phyloP scores from a whole-genome alignment of 1,284 basidiomycete species.

The Phaffia rhodozyma region DNA sequence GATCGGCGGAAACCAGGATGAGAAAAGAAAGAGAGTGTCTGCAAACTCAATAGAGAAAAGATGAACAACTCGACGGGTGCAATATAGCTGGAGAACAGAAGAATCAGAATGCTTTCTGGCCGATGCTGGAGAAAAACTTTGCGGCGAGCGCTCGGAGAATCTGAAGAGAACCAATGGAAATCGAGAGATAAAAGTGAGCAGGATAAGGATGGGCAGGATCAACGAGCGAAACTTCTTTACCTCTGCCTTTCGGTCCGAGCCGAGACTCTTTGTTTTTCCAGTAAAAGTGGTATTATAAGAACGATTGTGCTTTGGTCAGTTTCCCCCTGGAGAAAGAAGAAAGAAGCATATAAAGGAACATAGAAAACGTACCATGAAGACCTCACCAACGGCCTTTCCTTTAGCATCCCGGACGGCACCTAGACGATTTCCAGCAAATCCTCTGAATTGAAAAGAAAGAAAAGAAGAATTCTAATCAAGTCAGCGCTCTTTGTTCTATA shows the following conservation, averaged over 20 bases:
- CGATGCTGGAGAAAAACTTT: slow-evolving; percentile 65
- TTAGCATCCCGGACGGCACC: slow-evolving; percentile 85
- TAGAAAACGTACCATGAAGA: slow-evolving; percentile 47
- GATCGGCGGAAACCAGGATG: not conserved
- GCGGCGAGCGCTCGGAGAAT: slow-evolving; percentile 74
- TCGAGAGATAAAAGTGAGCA: slow-evolving; percentile 20
- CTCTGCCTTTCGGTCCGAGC: slow-evolving; percentile 72
- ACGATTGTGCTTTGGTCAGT: too few species aligned
- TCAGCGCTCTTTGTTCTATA: slow-evolving; percentile 21
- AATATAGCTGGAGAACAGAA: not conserved
- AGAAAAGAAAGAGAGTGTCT: not conserved
- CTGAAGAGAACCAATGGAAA: slow-evolving; percentile 38
- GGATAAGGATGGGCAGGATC: not conserved
- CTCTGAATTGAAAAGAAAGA: slow-evolving; percentile 35
- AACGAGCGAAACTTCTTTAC: slow-evolving; percentile 36
- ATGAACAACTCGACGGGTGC: not conserved
- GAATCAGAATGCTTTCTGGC: not conserved
- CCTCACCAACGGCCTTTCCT: slow-evolving; percentile 77
- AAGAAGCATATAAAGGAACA: too few species aligned
- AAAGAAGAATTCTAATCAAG: not conserved
- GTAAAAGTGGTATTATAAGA: too few species aligned
- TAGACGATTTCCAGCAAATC: slow-evolving; percentile 68
- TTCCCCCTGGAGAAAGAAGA: too few species aligned
- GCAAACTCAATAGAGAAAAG: too few species aligned
- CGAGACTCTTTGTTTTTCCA: slow-evolving; percentile 41